These are phyloP conservation scores for Amphibolis antarctica DNA, from an alignment of 106 monocot genomes.

Conservation along the genomic window DNA sequence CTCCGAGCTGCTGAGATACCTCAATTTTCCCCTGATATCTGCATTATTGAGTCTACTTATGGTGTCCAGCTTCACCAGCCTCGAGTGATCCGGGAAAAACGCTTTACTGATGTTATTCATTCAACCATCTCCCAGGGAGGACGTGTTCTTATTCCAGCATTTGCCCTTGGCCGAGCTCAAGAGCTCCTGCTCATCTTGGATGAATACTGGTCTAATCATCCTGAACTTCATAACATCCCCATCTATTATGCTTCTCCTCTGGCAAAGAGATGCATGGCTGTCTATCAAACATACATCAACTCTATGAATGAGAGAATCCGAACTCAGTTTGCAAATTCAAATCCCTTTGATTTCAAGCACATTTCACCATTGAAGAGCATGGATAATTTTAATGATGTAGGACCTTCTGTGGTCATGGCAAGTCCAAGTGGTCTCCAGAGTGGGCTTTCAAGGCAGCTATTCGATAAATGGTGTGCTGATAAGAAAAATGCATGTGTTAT, in stretches of 20 bases:
- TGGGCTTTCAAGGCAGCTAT: constrained; percentile 88
- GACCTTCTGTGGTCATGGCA: constrained; percentile 96
- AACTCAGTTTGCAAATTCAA: constrained; percentile 72
- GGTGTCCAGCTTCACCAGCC: constrained; percentile 95
- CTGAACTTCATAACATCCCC: constrained; percentile 85
- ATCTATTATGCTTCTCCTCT: constrained; percentile 95
- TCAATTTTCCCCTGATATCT: constrained; percentile 46
- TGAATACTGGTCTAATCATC: constrained; percentile 88
- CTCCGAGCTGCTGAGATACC: constrained; percentile 33
- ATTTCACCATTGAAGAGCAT: constrained; percentile 90
- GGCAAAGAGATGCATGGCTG: constrained; percentile 96
- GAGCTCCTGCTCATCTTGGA: constrained; percentile 96
- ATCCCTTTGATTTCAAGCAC: constrained; percentile 91
- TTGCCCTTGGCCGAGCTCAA: constrained; percentile 91
- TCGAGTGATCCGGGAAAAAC: constrained; percentile 67
- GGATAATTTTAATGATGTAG: constrained; percentile 86
- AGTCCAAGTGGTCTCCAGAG: constrained; percentile 92
- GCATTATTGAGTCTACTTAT: constrained; percentile 95
- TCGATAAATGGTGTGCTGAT: constrained; percentile 96
- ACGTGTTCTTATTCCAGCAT: constrained; percentile 92
- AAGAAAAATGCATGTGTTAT: constrained; percentile 90
- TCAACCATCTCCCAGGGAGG: constrained; percentile 70
- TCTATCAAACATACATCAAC: constrained; percentile 99
- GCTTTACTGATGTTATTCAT: constrained; percentile 92
- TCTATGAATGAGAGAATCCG: constrained; percentile 94